Base-by-base conservation (phyloP, 2,329 filamentous ascomycete genomes). In the Aspergillus sp. region DNA sequence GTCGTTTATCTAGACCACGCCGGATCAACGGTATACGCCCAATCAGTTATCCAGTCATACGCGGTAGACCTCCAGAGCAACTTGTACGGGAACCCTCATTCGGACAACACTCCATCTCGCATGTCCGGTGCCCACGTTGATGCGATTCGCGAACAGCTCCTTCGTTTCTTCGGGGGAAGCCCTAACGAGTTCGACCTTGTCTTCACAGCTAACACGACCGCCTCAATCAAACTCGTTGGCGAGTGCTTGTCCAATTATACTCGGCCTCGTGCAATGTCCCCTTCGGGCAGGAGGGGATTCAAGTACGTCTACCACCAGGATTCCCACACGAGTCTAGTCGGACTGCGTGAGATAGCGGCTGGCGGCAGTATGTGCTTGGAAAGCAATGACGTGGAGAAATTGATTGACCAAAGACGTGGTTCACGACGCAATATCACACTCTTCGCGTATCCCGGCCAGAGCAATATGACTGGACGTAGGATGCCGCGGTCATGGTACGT, bases 391-490 rank as follows among this genome's bases (percentile, higher is more conserved):
- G 58, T 56, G 6, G 56, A 62, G 11, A 11, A 40, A 6, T 62
- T 58, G 61, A 48, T 62, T 6, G 20, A 42, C 3, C 6, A 34
- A 2, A 19, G 13, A 15, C 9, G 27, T 7, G 19, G n/a, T 2
- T n/a, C 30, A 5, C 24, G 50, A 12, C 54, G 56, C 12, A 52
- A 27, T 2, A 34, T 57, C 34, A 56, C 58, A 1, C 48, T 62
- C 3, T 62, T 62, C 19, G 58, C 56, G 2, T 62, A 61, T 51
- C 61, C 61, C 3, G 61, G 58, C 19, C 61, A 61, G 39, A 61
- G 58, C 13, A 62, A 62, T 45, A 61, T 62, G 61, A 62, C 58
- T 1, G 61, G 61, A 15, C 40, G 51, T n/a, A 37, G 61, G 5
- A 27, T 50, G 15, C 58, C 61, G 5, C 54, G 55, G n/a, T 46